A percentile compares a stretch with the other conserved stretches of the same genome.
phyloP scores from a whole-genome alignment of 108 stramenopile genomes.

The Pinguiococcus pyrenoidosus region DNA sequence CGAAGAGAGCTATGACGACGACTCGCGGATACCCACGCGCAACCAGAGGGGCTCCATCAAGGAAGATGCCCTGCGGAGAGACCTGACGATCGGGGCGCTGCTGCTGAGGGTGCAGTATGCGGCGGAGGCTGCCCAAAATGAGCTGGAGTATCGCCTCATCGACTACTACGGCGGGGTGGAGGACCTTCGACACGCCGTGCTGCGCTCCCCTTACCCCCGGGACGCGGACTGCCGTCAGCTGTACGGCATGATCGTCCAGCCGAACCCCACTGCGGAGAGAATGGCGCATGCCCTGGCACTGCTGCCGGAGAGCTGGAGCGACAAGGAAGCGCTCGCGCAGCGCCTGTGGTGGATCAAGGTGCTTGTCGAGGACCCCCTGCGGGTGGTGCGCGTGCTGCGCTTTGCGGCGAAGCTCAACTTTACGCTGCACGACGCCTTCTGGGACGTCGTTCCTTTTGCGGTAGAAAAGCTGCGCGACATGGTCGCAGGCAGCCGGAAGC shows the following conservation, averaged over 20 bases:
- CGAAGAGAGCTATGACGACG: conserved; percentile 3
- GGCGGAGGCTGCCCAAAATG: background rate
- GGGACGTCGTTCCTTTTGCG: conserved; percentile 6
- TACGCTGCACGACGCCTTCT: background rate
- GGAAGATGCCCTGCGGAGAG: conserved; percentile 4
- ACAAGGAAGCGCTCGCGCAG: too few relatives aligned
- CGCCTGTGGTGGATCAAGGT: conserved; percentile 3
- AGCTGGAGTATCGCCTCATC: background rate
- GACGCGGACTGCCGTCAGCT: background rate
- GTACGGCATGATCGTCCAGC: too few relatives aligned
- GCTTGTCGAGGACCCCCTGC: conserved; percentile 6
- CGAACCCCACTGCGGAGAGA: too few relatives aligned
- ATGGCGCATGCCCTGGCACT: too few relatives aligned
- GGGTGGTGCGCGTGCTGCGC: conserved; percentile 3
- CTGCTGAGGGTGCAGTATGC: background rate
- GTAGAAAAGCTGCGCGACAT: background rate
- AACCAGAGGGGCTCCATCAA: background rate
- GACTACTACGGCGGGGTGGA: conserved; percentile 8
- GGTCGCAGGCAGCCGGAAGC: conserved; percentile 3
- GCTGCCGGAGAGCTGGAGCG: too few relatives aligned
- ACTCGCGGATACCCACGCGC: conserved; percentile 5
- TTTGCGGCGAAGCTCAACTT: conserved; percentile 6
- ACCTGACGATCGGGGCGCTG: conserved; percentile 5
- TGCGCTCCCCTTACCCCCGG: conserved; percentile 3
- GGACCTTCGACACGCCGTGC: background rate